phyloP scores from a whole-genome alignment of 352 stramenopile species.

The Phytophthora lateralis region DNA sequence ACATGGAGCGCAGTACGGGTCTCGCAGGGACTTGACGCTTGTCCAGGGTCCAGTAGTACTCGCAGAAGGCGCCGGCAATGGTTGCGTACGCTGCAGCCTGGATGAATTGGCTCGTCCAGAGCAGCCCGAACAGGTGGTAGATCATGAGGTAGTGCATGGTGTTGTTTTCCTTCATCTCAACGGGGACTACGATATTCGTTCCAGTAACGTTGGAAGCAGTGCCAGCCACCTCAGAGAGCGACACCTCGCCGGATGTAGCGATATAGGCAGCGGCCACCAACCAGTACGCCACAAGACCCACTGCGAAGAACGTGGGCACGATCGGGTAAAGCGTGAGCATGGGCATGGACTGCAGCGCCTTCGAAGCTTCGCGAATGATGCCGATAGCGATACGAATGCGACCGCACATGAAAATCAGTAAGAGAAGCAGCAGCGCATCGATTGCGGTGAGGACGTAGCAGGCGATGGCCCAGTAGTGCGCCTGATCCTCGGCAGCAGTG shows the following conservation, averaged over 20 bases:
- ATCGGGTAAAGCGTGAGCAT: conserved; percentile 81
- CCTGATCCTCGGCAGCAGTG: conserved; percentile 48
- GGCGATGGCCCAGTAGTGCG: conserved; percentile 74
- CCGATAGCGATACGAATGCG: conserved; percentile 87
- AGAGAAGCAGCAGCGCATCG: conserved; percentile 63
- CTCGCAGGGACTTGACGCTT: conserved; percentile 60
- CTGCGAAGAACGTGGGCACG: conserved; percentile 66
- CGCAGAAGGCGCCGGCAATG: conserved; percentile 79
- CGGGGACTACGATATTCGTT: conserved; percentile 24
- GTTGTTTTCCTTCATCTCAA: conserved; percentile 58
- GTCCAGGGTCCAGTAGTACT: conserved; percentile 90
- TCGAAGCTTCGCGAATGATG: conserved; percentile 86
- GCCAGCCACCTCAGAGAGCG: conserved; percentile 48
- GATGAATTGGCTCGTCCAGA: conserved; percentile 91
- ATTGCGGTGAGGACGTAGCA: conserved; percentile 78
- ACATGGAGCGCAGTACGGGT: conserved; percentile 63
- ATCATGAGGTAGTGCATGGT: conserved; percentile 82
- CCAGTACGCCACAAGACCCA: conserved; percentile 79
- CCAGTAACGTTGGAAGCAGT: conserved; percentile 33
- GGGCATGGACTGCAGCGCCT: conserved; percentile 79
- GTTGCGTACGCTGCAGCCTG: conserved; percentile 74
- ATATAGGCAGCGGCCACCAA: conserved; percentile 80
- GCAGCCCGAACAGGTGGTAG: conserved; percentile 83
- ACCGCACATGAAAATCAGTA: conserved; percentile 83
- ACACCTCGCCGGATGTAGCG: conserved; percentile 64